Conservation (phyloP, 345 rosid genomes). For the Diplotaxis tenuifolia region DNA sequence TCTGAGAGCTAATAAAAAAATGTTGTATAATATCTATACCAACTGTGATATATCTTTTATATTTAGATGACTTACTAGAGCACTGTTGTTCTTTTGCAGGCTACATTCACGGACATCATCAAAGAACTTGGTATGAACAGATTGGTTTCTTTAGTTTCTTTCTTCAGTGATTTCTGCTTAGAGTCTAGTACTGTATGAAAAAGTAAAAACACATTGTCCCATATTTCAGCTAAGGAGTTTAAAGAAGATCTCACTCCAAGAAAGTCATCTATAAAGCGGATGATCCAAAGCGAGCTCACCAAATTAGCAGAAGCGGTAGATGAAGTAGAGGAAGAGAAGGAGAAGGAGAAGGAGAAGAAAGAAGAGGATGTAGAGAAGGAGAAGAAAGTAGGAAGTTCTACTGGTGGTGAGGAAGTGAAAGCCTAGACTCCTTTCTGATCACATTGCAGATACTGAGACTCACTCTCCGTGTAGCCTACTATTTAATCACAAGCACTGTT, state of each 20-base stretch:
- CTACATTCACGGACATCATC: slow-evolving; percentile 91
- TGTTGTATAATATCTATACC: slow-evolving; percentile 1
- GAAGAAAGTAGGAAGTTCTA: too few relatives aligned
- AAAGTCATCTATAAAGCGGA: slow-evolving; percentile 68
- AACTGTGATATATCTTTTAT: neutral
- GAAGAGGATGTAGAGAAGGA: too few relatives aligned
- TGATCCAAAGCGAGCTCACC: slow-evolving; percentile 86
- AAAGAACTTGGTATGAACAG: slow-evolving; percentile 70
- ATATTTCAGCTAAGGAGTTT: slow-evolving; percentile 55
- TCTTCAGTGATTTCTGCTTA: neutral
- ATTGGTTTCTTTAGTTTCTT: neutral
- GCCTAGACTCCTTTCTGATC: too few relatives aligned
- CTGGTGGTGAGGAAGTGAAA: too few relatives aligned
- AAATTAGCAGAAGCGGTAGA: slow-evolving; percentile 72
- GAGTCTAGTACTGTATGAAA: neutral
- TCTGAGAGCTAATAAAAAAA: neutral
- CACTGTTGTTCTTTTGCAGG: slow-evolving; percentile 54
- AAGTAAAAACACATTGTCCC: slow-evolving; percentile 10
- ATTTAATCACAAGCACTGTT: too few relatives aligned
- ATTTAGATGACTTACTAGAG: slow-evolving; percentile 9
- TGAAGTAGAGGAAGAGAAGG: slow-evolving; percentile 52
- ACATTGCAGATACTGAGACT: too few relatives aligned
- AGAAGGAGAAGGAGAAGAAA: slow-evolving; percentile 3
- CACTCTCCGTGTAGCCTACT: too few relatives aligned
- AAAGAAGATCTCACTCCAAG: slow-evolving; percentile 60